Percentiles rank a stretch among this genome's conserved stretches.
phyloP scores from a whole-genome alignment of 345 rosid genomes.

The Camelina sativa region DNA sequence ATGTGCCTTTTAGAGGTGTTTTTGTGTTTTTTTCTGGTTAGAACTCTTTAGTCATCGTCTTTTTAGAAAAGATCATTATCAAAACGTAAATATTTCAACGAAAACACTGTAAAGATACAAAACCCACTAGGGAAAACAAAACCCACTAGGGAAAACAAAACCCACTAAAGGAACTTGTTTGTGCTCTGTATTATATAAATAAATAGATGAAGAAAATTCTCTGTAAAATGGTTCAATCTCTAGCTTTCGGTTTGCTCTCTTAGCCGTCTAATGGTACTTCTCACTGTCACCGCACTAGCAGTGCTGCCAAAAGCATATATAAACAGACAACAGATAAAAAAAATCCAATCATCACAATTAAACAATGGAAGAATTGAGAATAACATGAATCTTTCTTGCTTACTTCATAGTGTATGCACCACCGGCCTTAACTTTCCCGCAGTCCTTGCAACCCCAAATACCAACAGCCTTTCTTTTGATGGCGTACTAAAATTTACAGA shows the following conservation, averaged over 20 bases:
- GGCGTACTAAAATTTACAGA: no score
- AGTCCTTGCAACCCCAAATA: slow-evolving; percentile 47
- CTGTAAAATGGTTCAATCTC: no score
- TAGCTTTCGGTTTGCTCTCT: slow-evolving; percentile 78
- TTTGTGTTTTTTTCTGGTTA: not conserved
- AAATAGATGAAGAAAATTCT: no score
- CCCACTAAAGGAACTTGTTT: no score
- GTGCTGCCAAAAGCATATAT: slow-evolving; percentile 50
- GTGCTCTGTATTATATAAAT: no score
- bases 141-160: no score
- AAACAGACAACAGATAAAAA: not conserved
- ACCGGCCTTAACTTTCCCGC: slow-evolving; percentile 67
- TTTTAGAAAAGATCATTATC: no score
- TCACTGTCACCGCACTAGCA: slow-evolving; percentile 80
- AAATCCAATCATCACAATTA: not conserved
- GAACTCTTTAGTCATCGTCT: not conserved
- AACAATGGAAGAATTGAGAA: not conserved
- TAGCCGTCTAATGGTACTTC: slow-evolving; percentile 81
- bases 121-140: no score
- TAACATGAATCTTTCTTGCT: not conserved
- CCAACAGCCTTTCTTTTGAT: no score
- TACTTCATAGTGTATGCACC: slow-evolving; percentile 89
- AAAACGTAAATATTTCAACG: no score
- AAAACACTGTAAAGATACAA: no score
- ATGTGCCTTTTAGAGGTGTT: slow-evolving; percentile 14